These are phyloP conservation scores for Aquilaria sinensis DNA, from an alignment of 345 rosid species.

Conservation along the genomic window DNA sequence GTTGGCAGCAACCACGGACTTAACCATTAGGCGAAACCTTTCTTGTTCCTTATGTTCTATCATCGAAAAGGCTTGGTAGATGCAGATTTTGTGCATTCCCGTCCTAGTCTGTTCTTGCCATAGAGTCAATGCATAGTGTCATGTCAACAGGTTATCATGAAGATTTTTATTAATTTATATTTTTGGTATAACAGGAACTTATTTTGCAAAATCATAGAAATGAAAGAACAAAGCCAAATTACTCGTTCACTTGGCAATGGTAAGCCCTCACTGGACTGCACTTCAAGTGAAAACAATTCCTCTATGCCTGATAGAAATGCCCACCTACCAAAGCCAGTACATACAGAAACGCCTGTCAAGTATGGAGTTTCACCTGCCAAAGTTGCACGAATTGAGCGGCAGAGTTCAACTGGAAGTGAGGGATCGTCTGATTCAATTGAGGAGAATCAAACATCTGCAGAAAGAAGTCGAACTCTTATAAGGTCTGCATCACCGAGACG, in stretches of 20 bases:
- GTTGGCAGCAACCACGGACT: no score
- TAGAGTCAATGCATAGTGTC: background rate
- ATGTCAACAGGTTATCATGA: no score
- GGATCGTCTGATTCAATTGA: conserved; percentile 38
- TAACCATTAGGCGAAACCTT: no score
- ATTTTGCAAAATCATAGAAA: conserved; percentile 24
- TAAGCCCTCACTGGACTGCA: conserved; percentile 5
- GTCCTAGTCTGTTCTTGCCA: no score
- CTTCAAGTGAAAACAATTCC: conserved; percentile 15
- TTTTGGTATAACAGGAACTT: conserved; percentile 26
- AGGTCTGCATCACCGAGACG: conserved; percentile 55
- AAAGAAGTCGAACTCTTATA: conserved; percentile 44
- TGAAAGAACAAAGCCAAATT: conserved; percentile 17
- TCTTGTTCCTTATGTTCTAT: no score
- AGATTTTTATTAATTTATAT: background rate
- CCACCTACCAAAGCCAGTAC: conserved; percentile 24
- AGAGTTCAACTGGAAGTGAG: conserved; percentile 38
- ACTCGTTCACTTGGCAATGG: conserved; percentile 14
- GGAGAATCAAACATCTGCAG: conserved; percentile 30
- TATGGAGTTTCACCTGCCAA: conserved; percentile 60
- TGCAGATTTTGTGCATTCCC: background rate
- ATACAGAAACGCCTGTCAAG: conserved; percentile 31
- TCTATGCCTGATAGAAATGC: conserved; percentile 19
- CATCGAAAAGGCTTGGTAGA: background rate
- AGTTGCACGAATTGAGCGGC: conserved; percentile 53